phyloP scores from a whole-genome alignment of 2,329 filamentous ascomycete genomes.

The Penicillium sp. region DNA sequence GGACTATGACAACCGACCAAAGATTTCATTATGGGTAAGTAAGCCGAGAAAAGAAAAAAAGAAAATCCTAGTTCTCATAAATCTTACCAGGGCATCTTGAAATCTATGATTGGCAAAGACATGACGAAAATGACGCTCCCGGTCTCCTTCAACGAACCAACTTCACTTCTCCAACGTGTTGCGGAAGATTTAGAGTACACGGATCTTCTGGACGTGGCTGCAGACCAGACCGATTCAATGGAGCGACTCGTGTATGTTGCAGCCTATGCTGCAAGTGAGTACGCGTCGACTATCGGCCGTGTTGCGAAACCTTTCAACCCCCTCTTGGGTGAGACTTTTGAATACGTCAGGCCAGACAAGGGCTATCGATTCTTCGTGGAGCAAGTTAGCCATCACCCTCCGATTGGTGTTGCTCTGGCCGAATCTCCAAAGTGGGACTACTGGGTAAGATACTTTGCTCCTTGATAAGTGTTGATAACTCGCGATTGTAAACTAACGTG shows the following conservation, averaged over 20 bases:
- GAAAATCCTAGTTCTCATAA: constrained; percentile 11
- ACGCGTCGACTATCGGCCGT: constrained; percentile 93
- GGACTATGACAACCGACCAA: constrained; percentile 90
- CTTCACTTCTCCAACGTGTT: constrained; percentile 90
- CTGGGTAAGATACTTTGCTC: constrained; percentile 56
- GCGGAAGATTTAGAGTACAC: constrained; percentile 99
- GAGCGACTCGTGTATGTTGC: constrained; percentile 94
- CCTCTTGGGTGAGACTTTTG: constrained; percentile 92
- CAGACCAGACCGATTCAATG: constrained; percentile 81
- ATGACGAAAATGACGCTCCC: constrained; percentile 99
- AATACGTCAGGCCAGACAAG: constrained; percentile 94
- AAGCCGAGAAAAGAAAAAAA: background rate
- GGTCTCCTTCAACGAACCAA: constrained; percentile 98
- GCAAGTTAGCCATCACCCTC: constrained; percentile 97
- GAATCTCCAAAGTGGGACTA: constrained; percentile 96
- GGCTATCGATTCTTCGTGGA: constrained; percentile 98
- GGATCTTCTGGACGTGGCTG: constrained; percentile 86
- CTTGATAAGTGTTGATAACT: too few species aligned
- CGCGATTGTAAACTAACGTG: background rate
- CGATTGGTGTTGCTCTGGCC: constrained; percentile 89
- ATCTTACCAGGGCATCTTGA: constrained; percentile 76
- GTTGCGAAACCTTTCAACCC: constrained; percentile 99
- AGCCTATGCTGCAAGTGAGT: constrained; percentile 94
- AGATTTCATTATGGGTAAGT: constrained; percentile 92
- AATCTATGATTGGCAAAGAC: constrained; percentile 99